Conservation (phyloP, 2,329 filamentous ascomycete species). For the Hyphodiscus sp. region DNA sequence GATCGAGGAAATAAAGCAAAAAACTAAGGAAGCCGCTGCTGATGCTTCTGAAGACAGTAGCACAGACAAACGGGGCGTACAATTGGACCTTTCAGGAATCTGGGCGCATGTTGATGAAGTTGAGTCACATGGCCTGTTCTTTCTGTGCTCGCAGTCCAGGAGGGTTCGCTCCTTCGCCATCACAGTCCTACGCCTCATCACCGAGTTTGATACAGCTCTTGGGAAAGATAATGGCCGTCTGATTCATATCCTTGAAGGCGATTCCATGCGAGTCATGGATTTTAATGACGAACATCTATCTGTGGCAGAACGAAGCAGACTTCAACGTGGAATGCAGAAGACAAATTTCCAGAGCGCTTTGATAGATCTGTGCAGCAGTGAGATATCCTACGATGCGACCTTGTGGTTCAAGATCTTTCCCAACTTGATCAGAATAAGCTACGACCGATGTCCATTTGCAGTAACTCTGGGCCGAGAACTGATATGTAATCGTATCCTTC, state of each 20-base stretch:
- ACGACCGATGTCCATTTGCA: slow-evolving; percentile 84
- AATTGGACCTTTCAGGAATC: slow-evolving; percentile 79
- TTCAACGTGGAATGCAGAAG: slow-evolving; percentile 84
- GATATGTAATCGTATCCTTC: slow-evolving; percentile 83
- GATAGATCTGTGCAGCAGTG: slow-evolving; percentile 91
- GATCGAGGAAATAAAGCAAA: slow-evolving; percentile 93
- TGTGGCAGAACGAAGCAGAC: slow-evolving; percentile 82
- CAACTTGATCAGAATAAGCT: slow-evolving; percentile 84
- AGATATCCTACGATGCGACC: slow-evolving; percentile 88
- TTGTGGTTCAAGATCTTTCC: slow-evolving; percentile 98
- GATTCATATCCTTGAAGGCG: slow-evolving; percentile 86
- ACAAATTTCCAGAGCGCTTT: slow-evolving; percentile 78
- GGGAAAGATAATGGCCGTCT: slow-evolving; percentile 69
- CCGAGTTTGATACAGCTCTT: slow-evolving; percentile 85
- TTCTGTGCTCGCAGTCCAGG: slow-evolving; percentile 90
- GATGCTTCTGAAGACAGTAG: slow-evolving; percentile 57
- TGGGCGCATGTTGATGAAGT: slow-evolving; percentile 95
- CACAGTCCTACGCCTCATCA: slow-evolving; percentile 84
- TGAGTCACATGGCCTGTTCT: slow-evolving; percentile 94
- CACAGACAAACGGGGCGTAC: slow-evolving; percentile 64
- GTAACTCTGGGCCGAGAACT: slow-evolving; percentile 87
- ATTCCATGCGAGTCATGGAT: slow-evolving; percentile 82
- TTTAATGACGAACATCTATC: slow-evolving; percentile 88
- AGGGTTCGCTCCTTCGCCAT: slow-evolving; percentile 86
- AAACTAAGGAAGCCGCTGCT: slow-evolving; percentile 65